A percentile compares a stretch with the other conserved stretches of the same genome.
These are phyloP conservation scores for Chytridium lagenaria DNA, from an alignment of 371 early-diverging fungal species.

Conservation along the genomic window DNA sequence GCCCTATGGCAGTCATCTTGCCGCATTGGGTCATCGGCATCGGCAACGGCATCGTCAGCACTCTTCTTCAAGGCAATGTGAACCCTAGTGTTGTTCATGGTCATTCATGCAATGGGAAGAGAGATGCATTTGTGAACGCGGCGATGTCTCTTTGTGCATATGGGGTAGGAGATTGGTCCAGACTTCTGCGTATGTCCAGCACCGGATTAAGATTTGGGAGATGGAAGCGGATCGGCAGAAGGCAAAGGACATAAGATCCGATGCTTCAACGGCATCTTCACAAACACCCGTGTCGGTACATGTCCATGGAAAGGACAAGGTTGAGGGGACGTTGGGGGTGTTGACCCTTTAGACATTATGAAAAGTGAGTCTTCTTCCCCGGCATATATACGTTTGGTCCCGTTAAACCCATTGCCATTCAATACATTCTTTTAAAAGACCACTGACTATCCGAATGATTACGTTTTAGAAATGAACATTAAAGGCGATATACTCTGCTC, in stretches of 20 bases:
- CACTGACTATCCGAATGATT: neutral
- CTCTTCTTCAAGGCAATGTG: too few species aligned
- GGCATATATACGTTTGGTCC: too few species aligned
- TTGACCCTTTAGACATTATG: conserved; percentile 22
- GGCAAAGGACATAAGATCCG: too few species aligned
- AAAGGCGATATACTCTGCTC: conserved; percentile 21
- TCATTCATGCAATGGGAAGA: too few species aligned
- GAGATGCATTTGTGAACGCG: too few species aligned
- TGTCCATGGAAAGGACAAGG: neutral
- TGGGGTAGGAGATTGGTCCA: too few species aligned
- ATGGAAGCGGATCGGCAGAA: neutral
- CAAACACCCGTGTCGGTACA: neutral
- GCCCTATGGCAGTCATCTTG: too few species aligned
- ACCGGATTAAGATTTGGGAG: neutral
- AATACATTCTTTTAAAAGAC: neutral
- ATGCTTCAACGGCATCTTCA: neutral
- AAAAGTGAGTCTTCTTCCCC: conserved; percentile 23
- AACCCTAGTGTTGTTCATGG: too few species aligned
- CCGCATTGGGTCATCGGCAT: too few species aligned
- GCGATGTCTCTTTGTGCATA: too few species aligned
- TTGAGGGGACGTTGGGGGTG: conserved; percentile 7
- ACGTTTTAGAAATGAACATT: neutral
- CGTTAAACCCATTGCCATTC: too few species aligned
- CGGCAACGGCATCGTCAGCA: too few species aligned
- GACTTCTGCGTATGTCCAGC: neutral